A percentile compares a stretch with the other conserved stretches of the same genome.
phyloP scores from a whole-genome alignment of 2,329 filamentous ascomycete genomes.

The Cladosporium sp. region DNA sequence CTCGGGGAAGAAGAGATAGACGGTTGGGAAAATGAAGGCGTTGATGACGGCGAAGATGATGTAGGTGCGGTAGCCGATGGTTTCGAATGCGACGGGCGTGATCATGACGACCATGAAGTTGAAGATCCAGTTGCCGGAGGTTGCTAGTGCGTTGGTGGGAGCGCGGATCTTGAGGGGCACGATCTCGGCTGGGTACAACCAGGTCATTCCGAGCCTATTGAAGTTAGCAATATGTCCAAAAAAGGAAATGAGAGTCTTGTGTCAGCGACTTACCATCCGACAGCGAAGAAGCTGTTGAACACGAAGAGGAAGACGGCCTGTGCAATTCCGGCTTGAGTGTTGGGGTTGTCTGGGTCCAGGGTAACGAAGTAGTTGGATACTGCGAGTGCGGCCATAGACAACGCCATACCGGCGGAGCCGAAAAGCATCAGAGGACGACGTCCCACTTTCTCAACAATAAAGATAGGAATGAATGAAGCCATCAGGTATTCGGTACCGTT shows the following conservation, averaged over 20 bases:
- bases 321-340: constrained; percentile 29
- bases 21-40: constrained; percentile 51
- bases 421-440: constrained; percentile 67
- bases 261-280: constrained; percentile 25
- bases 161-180: constrained; percentile 32
- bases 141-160: constrained; percentile 36
- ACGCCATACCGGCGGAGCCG: constrained; percentile 49
- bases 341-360: constrained; percentile 13
- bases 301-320: constrained; percentile 35
- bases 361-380: constrained; percentile 21
- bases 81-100: constrained; percentile 23
- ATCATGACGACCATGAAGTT: constrained; percentile 37
- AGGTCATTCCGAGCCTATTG: constrained; percentile 6
- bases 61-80: constrained; percentile 58
- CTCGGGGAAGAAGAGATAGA: constrained; percentile 50
- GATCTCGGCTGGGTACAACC: constrained; percentile 30
- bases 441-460: constrained; percentile 42
- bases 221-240: background rate
- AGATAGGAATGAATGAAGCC: constrained; percentile 43
- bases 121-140: constrained; percentile 58
- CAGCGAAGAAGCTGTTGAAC: constrained; percentile 36
- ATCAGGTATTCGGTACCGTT: constrained; percentile 48
- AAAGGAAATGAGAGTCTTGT: no score
- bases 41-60: constrained; percentile 66
- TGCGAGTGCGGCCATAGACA: constrained; percentile 30